Base-by-base conservation (phyloP, 2,329 filamentous ascomycete species). In the Fusarium sp. region DNA sequence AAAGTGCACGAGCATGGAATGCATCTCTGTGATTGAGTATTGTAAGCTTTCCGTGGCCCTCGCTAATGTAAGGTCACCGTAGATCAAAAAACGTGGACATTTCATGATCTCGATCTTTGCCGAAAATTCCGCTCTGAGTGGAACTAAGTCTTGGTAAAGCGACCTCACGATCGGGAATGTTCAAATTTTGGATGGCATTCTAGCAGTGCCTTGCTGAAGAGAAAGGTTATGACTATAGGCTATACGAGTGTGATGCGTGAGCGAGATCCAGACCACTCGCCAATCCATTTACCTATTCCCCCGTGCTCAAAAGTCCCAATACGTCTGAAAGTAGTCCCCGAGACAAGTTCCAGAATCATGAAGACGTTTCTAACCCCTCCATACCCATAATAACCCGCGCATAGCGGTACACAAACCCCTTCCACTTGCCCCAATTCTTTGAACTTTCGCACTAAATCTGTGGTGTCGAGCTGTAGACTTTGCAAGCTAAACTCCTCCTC, bases 301-400 rank as follows among this genome's bases (percentile, higher is more conserved):
- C 41, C n/a, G 8, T 15, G 8, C 22, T 26, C 12, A 12, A 26
- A 26, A 22, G 10, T 38, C 1, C 32, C 32, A 17, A 26, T 22
- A 0, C 32, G 18, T 3, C 20, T 36, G 6, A 36, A 26, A 0
- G 0, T 36, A 8, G 3, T 6, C 9, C 30, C n/a, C 5, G n/a
- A 26, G 7, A 38, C 30, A 12, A 15, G 12, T 0, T 53, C n/a
- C 2, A 53, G 17, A 22, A 51, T 35, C 5, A 35, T 18, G 22
- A 51, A 51, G 2, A 11, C 11, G 6, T 51, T 32, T 32, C 5
- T 51, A 0, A 22, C 28, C 15, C 22, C 28, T 24, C 14, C 47
- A 18, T 32, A 35, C 3, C 22, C 30, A 3, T 6, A 1, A 3
- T n/a, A 17, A 0, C 7, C 4, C 10, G 6, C 5, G 5, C 32